Evolutionary conservation across 2,329 filamentous ascomycete genomes (phyloP).

Genomic region (Penicillium hordei): DNA sequence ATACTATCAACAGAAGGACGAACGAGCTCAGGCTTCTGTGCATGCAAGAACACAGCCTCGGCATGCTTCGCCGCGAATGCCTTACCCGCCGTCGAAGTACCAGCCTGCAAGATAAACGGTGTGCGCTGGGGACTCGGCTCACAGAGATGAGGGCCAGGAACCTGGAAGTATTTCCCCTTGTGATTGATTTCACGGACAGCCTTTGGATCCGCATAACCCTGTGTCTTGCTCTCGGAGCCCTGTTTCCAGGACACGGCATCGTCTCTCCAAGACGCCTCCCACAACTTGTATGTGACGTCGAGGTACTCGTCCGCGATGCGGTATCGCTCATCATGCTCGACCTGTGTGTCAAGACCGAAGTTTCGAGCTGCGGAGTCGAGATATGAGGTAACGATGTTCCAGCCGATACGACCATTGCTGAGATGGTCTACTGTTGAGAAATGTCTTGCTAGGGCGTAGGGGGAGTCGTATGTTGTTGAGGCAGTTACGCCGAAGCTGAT

Average conservation of each 20-base stretch:
- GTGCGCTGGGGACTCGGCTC: conserved; percentile 50
- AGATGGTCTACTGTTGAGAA: conserved; percentile 57
- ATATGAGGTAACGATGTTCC: conserved; percentile 55
- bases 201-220: conserved; percentile 35
- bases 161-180: conserved; percentile 44
- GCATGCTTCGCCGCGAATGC: conserved; percentile 47
- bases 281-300: conserved; percentile 50
- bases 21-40: conserved; percentile 46
- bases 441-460: conserved; percentile 55
- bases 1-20: conserved; percentile 45
- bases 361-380: conserved; percentile 51
- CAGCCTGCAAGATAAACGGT: conserved; percentile 51
- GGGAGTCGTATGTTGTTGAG: conserved; percentile 56
- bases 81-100: conserved; percentile 48
- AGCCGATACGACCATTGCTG: conserved; percentile 52
- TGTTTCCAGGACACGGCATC: conserved; percentile 35
- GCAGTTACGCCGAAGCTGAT: conserved; percentile 55
- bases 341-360: conserved; percentile 46
- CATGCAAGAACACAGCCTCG: conserved; percentile 50
- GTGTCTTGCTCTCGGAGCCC: conserved; percentile 14
- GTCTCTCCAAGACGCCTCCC: conserved; percentile 55
- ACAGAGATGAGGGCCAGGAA: conserved; percentile 46
- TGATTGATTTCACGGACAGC: conserved; percentile 42
- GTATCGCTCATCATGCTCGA: conserved; percentile 53
- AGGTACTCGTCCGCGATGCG: conserved; percentile 51